A percentile compares a stretch with the other conserved stretches of the same genome.
phyloP scores from a whole-genome alignment of 192 early-diverging fungal genomes.

The Linnemannia schmuckeri region DNA sequence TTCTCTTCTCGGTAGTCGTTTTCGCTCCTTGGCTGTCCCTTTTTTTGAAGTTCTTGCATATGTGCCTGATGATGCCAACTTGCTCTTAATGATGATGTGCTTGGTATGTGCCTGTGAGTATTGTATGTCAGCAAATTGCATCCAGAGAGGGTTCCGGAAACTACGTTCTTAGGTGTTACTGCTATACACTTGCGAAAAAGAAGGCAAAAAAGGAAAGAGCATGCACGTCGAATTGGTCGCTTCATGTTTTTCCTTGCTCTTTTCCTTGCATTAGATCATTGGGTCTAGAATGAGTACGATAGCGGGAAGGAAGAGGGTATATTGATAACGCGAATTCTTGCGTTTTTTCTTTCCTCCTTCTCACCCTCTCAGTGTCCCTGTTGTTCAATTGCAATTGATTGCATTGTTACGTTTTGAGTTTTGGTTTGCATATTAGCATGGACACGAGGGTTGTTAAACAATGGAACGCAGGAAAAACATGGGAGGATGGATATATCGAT shows the following conservation, averaged over 20 bases:
- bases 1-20: background rate
- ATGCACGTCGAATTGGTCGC: background rate
- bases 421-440: background rate
- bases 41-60: background rate
- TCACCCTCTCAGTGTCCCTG: background rate
- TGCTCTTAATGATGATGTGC: background rate
- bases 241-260: background rate
- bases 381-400: background rate
- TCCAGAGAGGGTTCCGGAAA: background rate
- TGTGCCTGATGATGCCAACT: background rate
- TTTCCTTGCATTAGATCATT: background rate
- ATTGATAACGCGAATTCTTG: background rate
- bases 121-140: conserved; percentile 6
- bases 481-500: background rate
- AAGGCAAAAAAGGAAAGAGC: background rate
- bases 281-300: background rate
- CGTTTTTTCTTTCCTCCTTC: background rate
- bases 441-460: too few species aligned
- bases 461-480: background rate
- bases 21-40: background rate
- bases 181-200: background rate
- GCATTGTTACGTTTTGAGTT: background rate
- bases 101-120: background rate
- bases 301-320: background rate
- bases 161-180: background rate